phyloP scores from a whole-genome alignment of 2,329 filamentous ascomycete genomes.

The Colletotrichum spinosum region DNA sequence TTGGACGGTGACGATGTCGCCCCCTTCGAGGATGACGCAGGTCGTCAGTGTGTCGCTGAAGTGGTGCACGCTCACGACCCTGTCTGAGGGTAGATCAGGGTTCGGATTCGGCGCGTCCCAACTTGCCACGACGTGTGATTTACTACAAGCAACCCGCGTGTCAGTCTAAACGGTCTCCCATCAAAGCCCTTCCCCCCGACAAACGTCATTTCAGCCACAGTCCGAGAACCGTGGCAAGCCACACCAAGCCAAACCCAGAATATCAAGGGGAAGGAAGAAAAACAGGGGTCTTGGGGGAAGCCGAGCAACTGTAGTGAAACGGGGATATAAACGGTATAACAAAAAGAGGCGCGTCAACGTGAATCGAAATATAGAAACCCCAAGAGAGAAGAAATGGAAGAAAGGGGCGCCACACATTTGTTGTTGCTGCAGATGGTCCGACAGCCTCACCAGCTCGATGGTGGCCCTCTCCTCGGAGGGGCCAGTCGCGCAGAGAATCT shows the following conservation, averaged over 20 bases:
- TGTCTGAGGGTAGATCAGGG: constrained; percentile 80
- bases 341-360: constrained; percentile 6
- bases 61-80: constrained; percentile 83
- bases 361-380: neutral
- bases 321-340: constrained; percentile 5
- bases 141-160: constrained; percentile 39
- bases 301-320: neutral
- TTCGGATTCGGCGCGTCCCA: constrained; percentile 90
- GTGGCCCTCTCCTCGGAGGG: constrained; percentile 76
- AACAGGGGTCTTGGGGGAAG: neutral
- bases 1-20: constrained; percentile 88
- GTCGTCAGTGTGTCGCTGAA: constrained; percentile 83
- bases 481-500: constrained; percentile 85
- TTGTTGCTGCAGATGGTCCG: constrained; percentile 52
- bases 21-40: constrained; percentile 87
- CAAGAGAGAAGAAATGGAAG: constrained; percentile 4
- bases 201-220: constrained; percentile 12
- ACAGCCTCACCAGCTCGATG: constrained; percentile 76
- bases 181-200: constrained; percentile 6
- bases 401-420: constrained; percentile 51
- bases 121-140: constrained; percentile 70
- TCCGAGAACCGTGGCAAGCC: neutral
- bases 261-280: neutral
- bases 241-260: neutral
- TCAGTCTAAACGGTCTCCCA: constrained; percentile 36